Conservation (phyloP, 495 filamentous ascomycete species). For the Xylaria castorea region DNA sequence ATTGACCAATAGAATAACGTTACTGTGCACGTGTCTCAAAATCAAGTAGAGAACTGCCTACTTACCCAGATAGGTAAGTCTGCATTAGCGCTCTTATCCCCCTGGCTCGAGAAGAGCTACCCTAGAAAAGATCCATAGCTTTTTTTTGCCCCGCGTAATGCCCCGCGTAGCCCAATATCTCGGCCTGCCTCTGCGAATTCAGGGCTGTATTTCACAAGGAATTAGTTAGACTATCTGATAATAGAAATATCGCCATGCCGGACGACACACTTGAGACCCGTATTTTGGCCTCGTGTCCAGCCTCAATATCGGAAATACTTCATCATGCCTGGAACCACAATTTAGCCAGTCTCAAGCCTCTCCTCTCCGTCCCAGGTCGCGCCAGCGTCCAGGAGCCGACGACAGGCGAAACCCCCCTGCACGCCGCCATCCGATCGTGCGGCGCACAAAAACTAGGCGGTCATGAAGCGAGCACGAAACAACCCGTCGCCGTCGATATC, state of each 20-base stretch:
- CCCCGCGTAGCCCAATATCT: conserved; percentile 13
- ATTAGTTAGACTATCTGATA: not conserved
- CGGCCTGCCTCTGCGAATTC: too few relatives aligned
- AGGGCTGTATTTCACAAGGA: conserved; percentile 13
- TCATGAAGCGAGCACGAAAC: conserved; percentile 51
- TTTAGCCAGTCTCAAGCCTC: conserved; percentile 70
- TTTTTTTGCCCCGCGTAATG: conserved; percentile 17
- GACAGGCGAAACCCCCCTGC: conserved; percentile 86
- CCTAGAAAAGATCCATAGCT: conserved; percentile 9
- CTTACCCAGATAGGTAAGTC: conserved; percentile 5
- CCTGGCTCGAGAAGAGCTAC: conserved; percentile 15
- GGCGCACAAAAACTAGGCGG: not conserved
- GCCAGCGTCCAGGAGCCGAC: conserved; percentile 83
- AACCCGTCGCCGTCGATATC: conserved; percentile 35
- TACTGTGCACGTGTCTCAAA: not conserved
- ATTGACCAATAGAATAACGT: conserved; percentile 20
- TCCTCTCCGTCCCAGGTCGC: conserved; percentile 67
- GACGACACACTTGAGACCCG: conserved; percentile 51
- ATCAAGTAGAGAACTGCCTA: not conserved
- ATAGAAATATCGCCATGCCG: conserved; percentile 31
- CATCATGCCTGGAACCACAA: conserved; percentile 87
- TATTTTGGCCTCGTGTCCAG: conserved; percentile 54
- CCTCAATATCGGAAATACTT: conserved; percentile 64
- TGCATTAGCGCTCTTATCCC: not conserved
- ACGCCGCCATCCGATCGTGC: conserved; percentile 87